Percentiles rank a stretch among this genome's conserved stretches.
Conservation (phyloP, 345 rosid genomes). For the Orychophragmus violaceus region DNA sequence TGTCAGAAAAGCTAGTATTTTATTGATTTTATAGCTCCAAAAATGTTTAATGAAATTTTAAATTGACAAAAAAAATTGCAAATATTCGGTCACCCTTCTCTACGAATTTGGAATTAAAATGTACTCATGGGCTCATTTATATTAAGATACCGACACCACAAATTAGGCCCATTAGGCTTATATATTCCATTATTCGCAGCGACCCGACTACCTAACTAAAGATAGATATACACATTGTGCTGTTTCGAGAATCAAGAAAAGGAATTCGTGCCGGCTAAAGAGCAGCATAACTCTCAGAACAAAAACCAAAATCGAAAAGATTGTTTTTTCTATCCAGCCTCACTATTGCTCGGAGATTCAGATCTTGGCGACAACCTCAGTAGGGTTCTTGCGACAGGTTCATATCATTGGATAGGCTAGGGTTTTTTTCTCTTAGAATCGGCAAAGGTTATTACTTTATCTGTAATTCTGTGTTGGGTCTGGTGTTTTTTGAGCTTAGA, state of each 20-base stretch:
- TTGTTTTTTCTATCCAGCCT: neutral
- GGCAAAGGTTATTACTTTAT: neutral
- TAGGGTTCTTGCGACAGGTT: neutral
- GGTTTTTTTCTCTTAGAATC: neutral
- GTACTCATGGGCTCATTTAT: neutral
- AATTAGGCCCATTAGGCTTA: neutral
- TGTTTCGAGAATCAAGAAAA: neutral
- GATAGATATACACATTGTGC: neutral
- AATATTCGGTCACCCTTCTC: too few relatives aligned
- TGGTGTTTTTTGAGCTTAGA: too few relatives aligned
- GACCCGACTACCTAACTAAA: neutral
- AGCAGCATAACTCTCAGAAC: neutral
- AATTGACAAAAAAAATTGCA: too few relatives aligned
- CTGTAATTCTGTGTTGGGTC: neutral
- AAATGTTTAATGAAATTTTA: too few relatives aligned
- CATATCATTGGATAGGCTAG: neutral
- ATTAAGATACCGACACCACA: neutral
- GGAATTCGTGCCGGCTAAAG: neutral
- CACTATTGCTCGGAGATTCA: neutral
- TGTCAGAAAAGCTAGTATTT: too few relatives aligned
- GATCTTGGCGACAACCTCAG: neutral
- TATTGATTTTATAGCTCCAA: too few relatives aligned
- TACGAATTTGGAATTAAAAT: neutral
- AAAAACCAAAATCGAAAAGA: neutral
- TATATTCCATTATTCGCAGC: neutral